phyloP scores from a whole-genome alignment of 345 rosid genomes.

The Aegle marmelos region DNA sequence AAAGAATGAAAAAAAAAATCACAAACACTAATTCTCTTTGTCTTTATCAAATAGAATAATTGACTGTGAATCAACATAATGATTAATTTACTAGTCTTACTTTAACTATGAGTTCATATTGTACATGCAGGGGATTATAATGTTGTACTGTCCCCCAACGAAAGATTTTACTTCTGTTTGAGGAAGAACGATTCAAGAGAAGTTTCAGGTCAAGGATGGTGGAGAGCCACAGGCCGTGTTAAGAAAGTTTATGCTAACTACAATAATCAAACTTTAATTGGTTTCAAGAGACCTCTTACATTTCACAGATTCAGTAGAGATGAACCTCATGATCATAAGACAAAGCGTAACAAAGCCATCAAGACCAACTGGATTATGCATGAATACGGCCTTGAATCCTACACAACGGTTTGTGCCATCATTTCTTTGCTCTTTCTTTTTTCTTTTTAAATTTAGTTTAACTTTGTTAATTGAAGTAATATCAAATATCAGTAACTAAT shows the following conservation, averaged over 20 bases:
- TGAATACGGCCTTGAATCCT: not conserved
- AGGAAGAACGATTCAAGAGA: not conserved
- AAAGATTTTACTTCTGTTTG: slow-evolving; percentile 23
- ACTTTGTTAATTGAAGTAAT: too few relatives aligned
- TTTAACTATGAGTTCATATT: too few relatives aligned
- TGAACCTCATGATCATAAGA: not conserved
- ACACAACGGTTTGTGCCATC: slow-evolving; percentile 2
- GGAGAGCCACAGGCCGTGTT: slow-evolving; percentile 26
- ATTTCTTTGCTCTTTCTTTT: too few relatives aligned
- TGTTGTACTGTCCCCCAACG: not conserved
- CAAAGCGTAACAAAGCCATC: slow-evolving; percentile 20
- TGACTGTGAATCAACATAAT: too few relatives aligned
- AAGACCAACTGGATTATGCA: slow-evolving; percentile 33
- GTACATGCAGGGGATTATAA: not conserved
- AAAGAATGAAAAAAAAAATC: too few relatives aligned
- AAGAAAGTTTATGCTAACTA: slow-evolving; percentile 10
- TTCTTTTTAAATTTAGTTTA: too few relatives aligned
- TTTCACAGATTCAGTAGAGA: slow-evolving; percentile 19
- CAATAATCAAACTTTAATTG: slow-evolving; percentile 2
- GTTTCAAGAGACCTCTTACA: slow-evolving; percentile 5
- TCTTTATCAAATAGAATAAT: too few relatives aligned
- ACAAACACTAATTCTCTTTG: too few relatives aligned
- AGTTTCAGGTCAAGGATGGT: slow-evolving; percentile 1
- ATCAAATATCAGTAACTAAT: too few relatives aligned
- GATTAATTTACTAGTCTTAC: too few relatives aligned